phyloP scores from a whole-genome alignment of 2,329 filamentous ascomycete genomes.

The Cytospora leucostoma region DNA sequence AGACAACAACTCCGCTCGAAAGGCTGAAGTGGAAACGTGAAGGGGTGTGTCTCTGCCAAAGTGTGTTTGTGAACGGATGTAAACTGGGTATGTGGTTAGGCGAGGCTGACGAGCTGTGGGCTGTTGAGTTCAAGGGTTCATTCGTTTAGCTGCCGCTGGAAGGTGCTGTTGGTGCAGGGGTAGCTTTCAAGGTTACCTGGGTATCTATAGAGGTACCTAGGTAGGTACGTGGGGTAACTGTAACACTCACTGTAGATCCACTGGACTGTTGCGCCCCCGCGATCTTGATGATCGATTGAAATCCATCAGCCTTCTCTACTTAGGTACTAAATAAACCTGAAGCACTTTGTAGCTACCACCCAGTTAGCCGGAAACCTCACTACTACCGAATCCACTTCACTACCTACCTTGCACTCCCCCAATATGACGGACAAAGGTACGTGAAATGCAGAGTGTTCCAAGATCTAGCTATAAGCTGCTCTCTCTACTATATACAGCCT shows the following conservation, averaged over 20 bases:
- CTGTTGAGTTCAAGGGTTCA: no score
- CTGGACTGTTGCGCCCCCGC: neutral
- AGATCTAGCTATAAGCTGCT: neutral
- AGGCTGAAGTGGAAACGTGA: neutral
- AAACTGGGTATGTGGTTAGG: no score
- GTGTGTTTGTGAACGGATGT: neutral
- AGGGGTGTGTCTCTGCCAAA: neutral
- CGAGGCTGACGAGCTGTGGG: no score
- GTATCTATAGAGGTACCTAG: no score
- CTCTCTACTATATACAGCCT: no score
- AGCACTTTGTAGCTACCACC: neutral
- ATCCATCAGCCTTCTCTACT: slow-evolving; percentile 24
- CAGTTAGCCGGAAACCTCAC: neutral
- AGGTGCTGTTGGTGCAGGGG: no score
- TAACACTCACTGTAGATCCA: slow-evolving; percentile 2
- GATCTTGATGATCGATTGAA: neutral
- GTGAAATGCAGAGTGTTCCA: neutral
- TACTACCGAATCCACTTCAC: neutral
- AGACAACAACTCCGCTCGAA: neutral
- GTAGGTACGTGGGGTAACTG: neutral
- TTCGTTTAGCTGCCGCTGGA: no score
- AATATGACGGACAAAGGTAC: slow-evolving; percentile 47
- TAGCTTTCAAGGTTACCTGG: no score
- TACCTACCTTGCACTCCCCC: neutral
- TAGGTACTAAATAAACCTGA: neutral